These are phyloP conservation scores for Lachnellula hyalina DNA, from an alignment of 2,329 filamentous ascomycete genomes.

Conservation along the genomic window DNA sequence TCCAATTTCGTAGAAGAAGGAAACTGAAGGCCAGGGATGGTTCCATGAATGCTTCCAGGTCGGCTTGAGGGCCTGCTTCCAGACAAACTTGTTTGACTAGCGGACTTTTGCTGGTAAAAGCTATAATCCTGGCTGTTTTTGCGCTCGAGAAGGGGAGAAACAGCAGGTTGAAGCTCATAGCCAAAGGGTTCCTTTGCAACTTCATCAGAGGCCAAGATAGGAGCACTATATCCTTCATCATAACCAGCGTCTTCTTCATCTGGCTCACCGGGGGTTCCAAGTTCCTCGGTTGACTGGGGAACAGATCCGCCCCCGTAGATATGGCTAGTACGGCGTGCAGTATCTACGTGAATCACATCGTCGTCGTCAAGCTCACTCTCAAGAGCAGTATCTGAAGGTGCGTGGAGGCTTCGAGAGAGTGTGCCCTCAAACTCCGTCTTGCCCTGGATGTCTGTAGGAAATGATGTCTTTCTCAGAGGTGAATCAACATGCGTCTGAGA, in stretches of 20 bases:
- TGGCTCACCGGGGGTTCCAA: conserved; percentile 39
- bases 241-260: conserved; percentile 43
- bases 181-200: conserved; percentile 66
- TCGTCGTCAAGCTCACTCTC: conserved; percentile 48
- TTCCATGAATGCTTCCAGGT: conserved; percentile 57
- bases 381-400: conserved; percentile 33
- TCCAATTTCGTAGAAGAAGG: conserved; percentile 67
- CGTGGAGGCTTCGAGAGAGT: conserved; percentile 34
- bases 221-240: conserved; percentile 62
- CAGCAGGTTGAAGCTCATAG: conserved; percentile 70
- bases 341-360: conserved; percentile 71
- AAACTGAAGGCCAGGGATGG: conserved; percentile 38
- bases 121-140: conserved; percentile 52
- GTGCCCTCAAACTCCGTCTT: conserved; percentile 29
- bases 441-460: conserved; percentile 30
- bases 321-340: conserved; percentile 40
- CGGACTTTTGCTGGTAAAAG: conserved; percentile 38
- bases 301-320: conserved; percentile 37
- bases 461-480: conserved; percentile 40
- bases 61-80: conserved; percentile 53
- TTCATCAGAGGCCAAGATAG: conserved; percentile 87
- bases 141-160: conserved; percentile 67
- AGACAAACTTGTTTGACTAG: conserved; percentile 42
- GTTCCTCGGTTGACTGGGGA: conserved; percentile 44
- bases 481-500: conserved; percentile 39